Conservation (phyloP, 345 rosid genomes). For the Eucalyptus marginata region DNA sequence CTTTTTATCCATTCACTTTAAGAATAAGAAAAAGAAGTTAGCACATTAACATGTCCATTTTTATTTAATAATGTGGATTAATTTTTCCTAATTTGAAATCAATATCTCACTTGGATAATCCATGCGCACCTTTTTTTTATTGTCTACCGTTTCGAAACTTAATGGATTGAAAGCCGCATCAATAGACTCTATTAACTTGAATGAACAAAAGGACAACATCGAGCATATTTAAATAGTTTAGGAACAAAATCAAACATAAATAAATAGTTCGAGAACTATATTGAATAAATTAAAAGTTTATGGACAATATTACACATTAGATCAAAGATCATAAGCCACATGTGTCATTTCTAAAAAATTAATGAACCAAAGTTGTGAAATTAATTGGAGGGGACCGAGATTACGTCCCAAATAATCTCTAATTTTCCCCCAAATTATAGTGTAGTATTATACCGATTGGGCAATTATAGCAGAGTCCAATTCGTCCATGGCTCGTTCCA, state of each 20-base stretch:
- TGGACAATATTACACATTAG: fast-evolving
- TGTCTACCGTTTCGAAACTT: not conserved
- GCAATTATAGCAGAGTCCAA: not conserved
- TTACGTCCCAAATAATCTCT: not conserved
- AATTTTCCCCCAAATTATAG: not conserved
- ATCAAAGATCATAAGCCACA: not conserved
- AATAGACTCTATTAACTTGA: not conserved
- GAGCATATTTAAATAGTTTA: not conserved
- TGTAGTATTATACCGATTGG: not conserved
- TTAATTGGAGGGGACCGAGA: not conserved
- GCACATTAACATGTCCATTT: not conserved
- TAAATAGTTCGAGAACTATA: not conserved
- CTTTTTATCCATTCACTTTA: not conserved
- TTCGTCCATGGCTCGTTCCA: not conserved
- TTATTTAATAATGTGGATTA: not conserved
- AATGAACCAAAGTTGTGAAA: not conserved
- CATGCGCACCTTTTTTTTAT: not conserved
- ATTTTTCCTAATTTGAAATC: not conserved
- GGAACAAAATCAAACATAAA: not conserved
- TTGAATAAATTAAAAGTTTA: not conserved
- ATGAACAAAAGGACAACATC: not conserved
- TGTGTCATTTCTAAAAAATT: not conserved
- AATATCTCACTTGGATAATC: not conserved
- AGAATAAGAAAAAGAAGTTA: not conserved
- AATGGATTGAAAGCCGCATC: not conserved